Evolutionary conservation across 495 filamentous ascomycete genomes (phyloP).

Genomic region (Lasiosphaeria hispida): DNA sequence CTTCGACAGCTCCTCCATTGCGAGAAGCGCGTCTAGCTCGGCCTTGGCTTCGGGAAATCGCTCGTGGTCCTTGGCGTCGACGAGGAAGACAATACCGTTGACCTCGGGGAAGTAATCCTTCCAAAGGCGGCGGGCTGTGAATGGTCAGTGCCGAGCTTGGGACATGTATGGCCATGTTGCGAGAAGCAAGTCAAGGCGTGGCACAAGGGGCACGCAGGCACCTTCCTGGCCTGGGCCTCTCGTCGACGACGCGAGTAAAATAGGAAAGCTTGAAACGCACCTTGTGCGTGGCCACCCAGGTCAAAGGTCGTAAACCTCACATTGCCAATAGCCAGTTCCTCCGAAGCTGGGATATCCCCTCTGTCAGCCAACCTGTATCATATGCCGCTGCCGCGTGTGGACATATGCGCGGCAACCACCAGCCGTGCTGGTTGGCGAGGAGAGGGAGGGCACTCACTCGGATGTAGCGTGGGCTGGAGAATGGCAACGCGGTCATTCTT

Average conservation of each 20-base stretch:
- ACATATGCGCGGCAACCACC: slow-evolving; percentile 11
- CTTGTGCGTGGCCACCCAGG: slow-evolving; percentile 94
- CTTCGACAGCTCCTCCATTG: slow-evolving; percentile 90
- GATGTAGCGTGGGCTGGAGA: slow-evolving; percentile 84
- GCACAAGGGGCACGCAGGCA: too few species aligned
- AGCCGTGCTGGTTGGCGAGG: neutral
- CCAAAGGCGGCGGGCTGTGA: slow-evolving; percentile 87
- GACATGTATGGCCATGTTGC: too few species aligned
- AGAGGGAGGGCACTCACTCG: slow-evolving; percentile 58
- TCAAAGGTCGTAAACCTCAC: slow-evolving; percentile 98
- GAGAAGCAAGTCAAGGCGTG: too few species aligned
- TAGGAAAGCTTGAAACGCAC: slow-evolving; percentile 45
- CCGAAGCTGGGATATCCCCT: slow-evolving; percentile 60
- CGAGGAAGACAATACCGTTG: slow-evolving; percentile 94
- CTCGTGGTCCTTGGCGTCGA: slow-evolving; percentile 95
- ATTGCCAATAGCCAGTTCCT: slow-evolving; percentile 95
- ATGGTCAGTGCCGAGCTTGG: neutral
- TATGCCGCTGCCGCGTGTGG: slow-evolving; percentile 2
- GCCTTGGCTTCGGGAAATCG: slow-evolving; percentile 91
- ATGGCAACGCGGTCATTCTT: slow-evolving; percentile 98
- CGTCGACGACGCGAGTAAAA: neutral
- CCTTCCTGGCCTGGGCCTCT: neutral
- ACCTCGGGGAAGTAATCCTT: slow-evolving; percentile 99
- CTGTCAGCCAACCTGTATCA: slow-evolving; percentile 21
- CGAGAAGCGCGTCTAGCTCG: slow-evolving; percentile 89